phyloP scores from a whole-genome alignment of 441 rosid genomes.

The Melastoma candidum region DNA sequence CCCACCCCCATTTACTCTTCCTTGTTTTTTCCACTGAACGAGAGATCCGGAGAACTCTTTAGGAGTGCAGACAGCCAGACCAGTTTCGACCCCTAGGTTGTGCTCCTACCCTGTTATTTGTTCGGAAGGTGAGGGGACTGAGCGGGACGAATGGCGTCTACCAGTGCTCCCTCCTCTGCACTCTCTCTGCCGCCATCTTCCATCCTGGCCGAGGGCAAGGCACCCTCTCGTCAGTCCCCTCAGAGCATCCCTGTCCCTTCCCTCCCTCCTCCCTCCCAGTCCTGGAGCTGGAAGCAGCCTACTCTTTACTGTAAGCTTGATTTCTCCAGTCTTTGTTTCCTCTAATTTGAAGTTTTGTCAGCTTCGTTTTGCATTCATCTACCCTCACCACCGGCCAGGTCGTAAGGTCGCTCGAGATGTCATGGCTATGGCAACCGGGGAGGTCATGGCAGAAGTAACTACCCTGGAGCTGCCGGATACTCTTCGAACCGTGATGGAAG shows the following conservation, averaged over 20 bases:
- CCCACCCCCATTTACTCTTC: no score
- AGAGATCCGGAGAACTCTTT: no score
- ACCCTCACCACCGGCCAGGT: constrained; percentile 28
- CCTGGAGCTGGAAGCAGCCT: constrained; percentile 25
- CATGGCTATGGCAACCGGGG: constrained; percentile 72
- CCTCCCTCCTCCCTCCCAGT: constrained; percentile 51
- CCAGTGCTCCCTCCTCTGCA: constrained; percentile 46
- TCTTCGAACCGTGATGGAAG: constrained; percentile 46
- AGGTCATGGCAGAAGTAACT: constrained; percentile 53
- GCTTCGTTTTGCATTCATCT: neutral
- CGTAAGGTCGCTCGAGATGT: constrained; percentile 71
- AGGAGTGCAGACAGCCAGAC: no score
- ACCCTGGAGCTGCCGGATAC: constrained; percentile 58
- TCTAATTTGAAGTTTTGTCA: neutral
- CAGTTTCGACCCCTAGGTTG: no score
- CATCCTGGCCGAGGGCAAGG: constrained; percentile 52
- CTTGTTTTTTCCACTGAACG: no score
- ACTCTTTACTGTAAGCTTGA: constrained; percentile 41
- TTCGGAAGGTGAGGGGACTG: no score
- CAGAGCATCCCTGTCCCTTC: constrained; percentile 49
- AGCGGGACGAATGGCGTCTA: constrained; percentile 1
- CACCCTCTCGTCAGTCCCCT: constrained; percentile 50
- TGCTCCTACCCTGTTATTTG: no score
- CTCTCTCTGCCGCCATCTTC: constrained; percentile 60
- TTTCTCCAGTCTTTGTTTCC: no score